phyloP scores from a whole-genome alignment of 371 early-diverging fungal genomes.

The Smittium mucronatum region DNA sequence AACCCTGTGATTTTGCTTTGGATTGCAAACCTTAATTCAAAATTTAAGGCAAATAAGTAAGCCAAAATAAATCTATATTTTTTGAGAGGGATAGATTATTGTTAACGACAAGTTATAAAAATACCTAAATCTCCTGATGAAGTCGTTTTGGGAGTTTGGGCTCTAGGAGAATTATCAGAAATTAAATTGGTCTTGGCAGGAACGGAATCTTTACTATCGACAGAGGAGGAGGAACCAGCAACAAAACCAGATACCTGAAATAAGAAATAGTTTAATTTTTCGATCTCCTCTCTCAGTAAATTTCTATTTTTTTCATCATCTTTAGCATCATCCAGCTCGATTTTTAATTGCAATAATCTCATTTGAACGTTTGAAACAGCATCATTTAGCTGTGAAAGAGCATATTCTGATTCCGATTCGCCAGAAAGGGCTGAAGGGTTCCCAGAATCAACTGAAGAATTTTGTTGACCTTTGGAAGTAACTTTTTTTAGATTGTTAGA shows the following conservation, averaged over 20 bases:
- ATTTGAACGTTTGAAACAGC: slow-evolving; percentile 9
- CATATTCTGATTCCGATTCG: not conserved
- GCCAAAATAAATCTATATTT: not conserved
- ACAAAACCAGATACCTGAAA: slow-evolving; percentile 9
- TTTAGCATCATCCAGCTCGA: not conserved
- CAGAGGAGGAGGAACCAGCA: not conserved
- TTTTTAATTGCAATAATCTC: slow-evolving; percentile 7
- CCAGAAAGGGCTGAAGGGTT: not conserved
- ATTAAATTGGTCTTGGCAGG: not conserved
- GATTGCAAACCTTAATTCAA: not conserved
- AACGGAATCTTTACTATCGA: not conserved
- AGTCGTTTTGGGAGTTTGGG: not conserved
- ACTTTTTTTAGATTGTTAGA: not conserved
- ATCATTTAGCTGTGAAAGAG: slow-evolving; percentile 1
- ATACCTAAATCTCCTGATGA: not conserved
- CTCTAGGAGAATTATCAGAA: not conserved
- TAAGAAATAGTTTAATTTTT: slow-evolving; percentile 10
- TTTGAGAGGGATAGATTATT: not conserved
- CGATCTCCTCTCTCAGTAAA: not conserved
- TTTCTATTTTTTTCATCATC: not conserved
- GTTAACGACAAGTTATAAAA: not conserved
- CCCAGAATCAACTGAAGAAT: not conserved
- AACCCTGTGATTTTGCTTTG: not conserved
- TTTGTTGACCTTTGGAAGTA: not conserved
- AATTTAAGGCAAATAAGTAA: not conserved